phyloP scores from a whole-genome alignment of 306 rosid genomes.

The Mimosa bimucronata region DNA sequence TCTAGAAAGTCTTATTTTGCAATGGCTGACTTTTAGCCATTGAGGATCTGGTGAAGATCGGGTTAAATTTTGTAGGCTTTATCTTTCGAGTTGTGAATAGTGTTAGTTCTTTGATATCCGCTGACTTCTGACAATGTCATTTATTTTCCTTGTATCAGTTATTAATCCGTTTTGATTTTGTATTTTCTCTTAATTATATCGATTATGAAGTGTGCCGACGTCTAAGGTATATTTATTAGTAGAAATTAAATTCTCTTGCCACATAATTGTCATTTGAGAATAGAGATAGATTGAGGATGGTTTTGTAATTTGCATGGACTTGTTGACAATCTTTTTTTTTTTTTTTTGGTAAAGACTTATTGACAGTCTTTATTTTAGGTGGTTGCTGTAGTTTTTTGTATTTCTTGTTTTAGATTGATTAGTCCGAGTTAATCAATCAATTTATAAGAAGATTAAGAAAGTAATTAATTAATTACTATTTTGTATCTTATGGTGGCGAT shows the following conservation, averaged over 20 bases:
- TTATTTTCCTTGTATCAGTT: background rate
- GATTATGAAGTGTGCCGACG: background rate
- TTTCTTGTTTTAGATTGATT: background rate
- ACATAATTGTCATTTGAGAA: background rate
- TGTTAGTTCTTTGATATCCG: background rate
- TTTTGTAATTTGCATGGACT: background rate
- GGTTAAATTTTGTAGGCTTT: constrained; percentile 2
- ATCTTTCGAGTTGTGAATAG: background rate
- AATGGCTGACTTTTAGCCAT: background rate
- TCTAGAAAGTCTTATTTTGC: constrained; percentile 28
- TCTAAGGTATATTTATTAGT: background rate
- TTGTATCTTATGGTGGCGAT: no score
- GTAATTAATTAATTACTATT: no score
- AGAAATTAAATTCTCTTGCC: background rate
- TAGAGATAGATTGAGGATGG: background rate
- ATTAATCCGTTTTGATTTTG: background rate
- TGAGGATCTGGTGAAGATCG: constrained; percentile 36
- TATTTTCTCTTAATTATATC: background rate
- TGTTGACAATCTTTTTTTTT: background rate
- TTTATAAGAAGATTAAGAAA: no score
- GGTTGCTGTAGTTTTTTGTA: background rate
- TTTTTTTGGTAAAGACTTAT: no score
- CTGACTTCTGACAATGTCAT: background rate
- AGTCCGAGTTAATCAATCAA: no score
- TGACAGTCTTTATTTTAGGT: background rate